Evolutionary conservation across 257 asterid species (phyloP), one percentile per base, ranked within the genome.

Genomic region (Nicotiana undulata): DNA sequence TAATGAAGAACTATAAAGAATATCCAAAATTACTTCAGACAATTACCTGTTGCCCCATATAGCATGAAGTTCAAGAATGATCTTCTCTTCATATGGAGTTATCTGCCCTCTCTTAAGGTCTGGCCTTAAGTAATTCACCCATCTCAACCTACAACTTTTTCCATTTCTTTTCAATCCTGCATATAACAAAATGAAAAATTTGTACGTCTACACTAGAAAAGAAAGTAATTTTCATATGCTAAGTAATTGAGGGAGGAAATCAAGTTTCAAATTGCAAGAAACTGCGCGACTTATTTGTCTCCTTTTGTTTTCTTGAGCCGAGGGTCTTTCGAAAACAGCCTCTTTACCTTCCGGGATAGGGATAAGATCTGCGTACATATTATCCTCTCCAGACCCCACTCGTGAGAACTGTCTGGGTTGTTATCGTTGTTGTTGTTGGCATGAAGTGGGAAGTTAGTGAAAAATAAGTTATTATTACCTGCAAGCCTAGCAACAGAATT

Each of bases 401-500:
- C n/a, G n/a, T n/a, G n/a, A n/a, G n/a, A n/a, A n/a, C n/a, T n/a
- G n/a, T n/a, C n/a, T n/a, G n/a, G n/a, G n/a, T n/a, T n/a, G n/a
- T n/a, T n/a, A n/a, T n/a, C n/a, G n/a, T n/a, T n/a, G n/a, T n/a
- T n/a, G n/a, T n/a, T n/a, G n/a, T n/a, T n/a, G n/a, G n/a, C n/a
- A n/a, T n/a, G n/a, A n/a, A n/a, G n/a, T n/a, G n/a, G n/a, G n/a
- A n/a, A n/a, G n/a, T n/a, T n/a, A n/a, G n/a, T n/a, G n/a, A n/a
- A n/a, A n/a, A n/a, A n/a, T n/a, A n/a, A n/a, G n/a, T n/a, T n/a
- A 37, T 17, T 10, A 18, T 13, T 85, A 93, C 98, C 98, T 79
- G 92, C 90, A 79, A 90, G 92, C 79, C 88, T 88, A 31, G 93
- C 81, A 4, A 94, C 97, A 87, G 91, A 93, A 85, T 89, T 94